phyloP scores from a whole-genome alignment of 306 rosid genomes.

The Dalbergia cochinchinensis region DNA sequence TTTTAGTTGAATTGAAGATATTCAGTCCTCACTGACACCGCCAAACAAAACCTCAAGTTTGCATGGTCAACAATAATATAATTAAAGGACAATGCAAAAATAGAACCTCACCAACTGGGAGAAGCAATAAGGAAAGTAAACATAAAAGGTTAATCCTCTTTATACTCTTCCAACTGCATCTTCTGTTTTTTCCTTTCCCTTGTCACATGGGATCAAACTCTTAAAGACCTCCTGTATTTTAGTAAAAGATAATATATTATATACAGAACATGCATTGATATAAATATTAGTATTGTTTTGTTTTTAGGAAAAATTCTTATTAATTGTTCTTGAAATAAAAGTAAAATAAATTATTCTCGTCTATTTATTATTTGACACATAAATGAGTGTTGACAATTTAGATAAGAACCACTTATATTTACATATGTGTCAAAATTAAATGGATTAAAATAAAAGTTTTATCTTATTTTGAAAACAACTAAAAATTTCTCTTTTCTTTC shows the following conservation, averaged over 20 bases:
- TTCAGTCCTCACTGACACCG: background rate
- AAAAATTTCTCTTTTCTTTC: too few relatives aligned
- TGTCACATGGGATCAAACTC: constrained; percentile 14
- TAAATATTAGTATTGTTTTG: too few relatives aligned
- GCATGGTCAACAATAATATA: constrained; percentile 6
- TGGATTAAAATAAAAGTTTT: too few relatives aligned
- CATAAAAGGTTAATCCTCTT: constrained; percentile 25
- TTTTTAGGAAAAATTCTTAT: too few relatives aligned
- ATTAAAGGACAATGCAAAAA: constrained; percentile 18
- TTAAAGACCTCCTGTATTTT: background rate
- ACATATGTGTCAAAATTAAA: too few relatives aligned
- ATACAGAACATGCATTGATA: background rate
- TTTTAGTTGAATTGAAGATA: background rate
- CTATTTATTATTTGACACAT: too few relatives aligned
- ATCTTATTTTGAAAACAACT: too few relatives aligned
- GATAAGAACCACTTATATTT: too few relatives aligned
- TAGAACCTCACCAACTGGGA: constrained; percentile 11
- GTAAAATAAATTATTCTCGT: too few relatives aligned
- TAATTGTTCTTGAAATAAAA: too few relatives aligned
- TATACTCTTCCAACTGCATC: constrained; percentile 19
- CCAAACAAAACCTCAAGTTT: background rate
- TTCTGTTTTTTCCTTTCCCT: background rate
- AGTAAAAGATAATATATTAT: background rate
- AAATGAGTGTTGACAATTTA: too few relatives aligned
- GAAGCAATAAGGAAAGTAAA: constrained; percentile 21